These are phyloP conservation scores for Silene latifolia DNA, from an alignment of 148 eudicot genomes.

Conservation along the genomic window DNA sequence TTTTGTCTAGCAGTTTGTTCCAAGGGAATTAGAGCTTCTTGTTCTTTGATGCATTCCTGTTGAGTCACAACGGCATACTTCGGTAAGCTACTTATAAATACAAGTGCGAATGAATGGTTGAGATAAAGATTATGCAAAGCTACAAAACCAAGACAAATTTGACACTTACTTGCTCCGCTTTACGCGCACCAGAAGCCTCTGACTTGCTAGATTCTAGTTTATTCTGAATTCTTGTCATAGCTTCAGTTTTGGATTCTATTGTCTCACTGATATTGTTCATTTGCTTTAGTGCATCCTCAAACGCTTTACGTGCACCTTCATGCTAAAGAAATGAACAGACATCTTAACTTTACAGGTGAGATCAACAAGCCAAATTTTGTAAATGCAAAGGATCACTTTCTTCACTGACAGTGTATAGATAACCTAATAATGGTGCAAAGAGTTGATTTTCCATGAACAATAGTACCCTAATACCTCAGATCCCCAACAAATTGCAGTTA, in stretches of 20 bases:
- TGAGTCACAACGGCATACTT: constrained; percentile 14
- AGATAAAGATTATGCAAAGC: constrained; percentile 2
- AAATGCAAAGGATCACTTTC: too few relatives aligned
- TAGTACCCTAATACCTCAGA: too few relatives aligned
- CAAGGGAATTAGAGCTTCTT: constrained; percentile 62
- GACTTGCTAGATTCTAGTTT: constrained; percentile 53
- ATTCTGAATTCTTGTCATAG: constrained; percentile 35
- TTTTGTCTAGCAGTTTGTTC: constrained; percentile 92
- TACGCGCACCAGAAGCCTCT: constrained; percentile 65
- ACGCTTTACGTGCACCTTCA: constrained; percentile 72
- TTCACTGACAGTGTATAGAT: too few relatives aligned
- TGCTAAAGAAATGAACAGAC: constrained; percentile 48
- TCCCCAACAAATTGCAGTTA: too few relatives aligned
- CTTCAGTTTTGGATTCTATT: constrained; percentile 53
- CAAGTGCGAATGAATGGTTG: not conserved
- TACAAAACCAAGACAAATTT: not conserved
- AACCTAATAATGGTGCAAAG: too few relatives aligned
- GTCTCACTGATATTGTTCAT: constrained; percentile 46
- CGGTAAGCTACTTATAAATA: not conserved
- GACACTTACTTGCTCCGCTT: constrained; percentile 63
- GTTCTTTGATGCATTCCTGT: constrained; percentile 78
- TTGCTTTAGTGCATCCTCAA: constrained; percentile 70
- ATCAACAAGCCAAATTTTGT: not conserved
- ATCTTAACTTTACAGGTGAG: not conserved
- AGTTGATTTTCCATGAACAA: too few relatives aligned